phyloP scores from a whole-genome alignment of 176 grass and related monocot species.

The Lolium rigidum region DNA sequence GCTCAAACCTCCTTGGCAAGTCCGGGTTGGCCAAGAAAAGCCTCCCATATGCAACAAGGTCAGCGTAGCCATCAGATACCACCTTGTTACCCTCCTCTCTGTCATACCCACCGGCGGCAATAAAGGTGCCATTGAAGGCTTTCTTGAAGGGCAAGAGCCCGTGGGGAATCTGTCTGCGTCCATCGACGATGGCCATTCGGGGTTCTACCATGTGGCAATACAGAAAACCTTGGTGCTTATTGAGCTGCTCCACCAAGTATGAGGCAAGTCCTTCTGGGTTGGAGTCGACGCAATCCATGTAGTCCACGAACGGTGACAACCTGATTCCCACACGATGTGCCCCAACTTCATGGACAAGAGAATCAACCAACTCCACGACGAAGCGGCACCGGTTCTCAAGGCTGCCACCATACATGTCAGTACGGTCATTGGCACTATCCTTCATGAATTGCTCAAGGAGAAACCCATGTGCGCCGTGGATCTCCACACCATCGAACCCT shows the following conservation, averaged over 20 bases:
- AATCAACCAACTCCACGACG: background rate
- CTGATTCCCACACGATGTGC: background rate
- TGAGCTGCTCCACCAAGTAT: background rate
- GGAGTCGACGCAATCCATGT: conserved; percentile 9
- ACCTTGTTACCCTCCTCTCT: background rate
- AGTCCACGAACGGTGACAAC: background rate
- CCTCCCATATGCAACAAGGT: background rate
- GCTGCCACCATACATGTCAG: background rate
- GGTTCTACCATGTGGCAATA: background rate
- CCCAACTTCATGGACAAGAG: background rate
- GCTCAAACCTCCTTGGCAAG: background rate
- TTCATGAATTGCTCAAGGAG: conserved; percentile 3
- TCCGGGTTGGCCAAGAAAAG: background rate
- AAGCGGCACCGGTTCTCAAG: background rate
- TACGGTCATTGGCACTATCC: background rate
- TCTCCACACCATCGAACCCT: background rate
- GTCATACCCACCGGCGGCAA: background rate
- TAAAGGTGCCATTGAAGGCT: background rate
- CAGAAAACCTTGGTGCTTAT: background rate
- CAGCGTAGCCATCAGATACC: background rate
- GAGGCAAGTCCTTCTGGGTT: background rate
- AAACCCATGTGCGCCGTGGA: background rate
- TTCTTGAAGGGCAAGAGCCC: background rate
- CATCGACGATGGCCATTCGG: background rate
- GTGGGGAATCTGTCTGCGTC: background rate